Conservation (phyloP, 768 basidiomycete species). For the Pleurotus eryngii region DNA sequence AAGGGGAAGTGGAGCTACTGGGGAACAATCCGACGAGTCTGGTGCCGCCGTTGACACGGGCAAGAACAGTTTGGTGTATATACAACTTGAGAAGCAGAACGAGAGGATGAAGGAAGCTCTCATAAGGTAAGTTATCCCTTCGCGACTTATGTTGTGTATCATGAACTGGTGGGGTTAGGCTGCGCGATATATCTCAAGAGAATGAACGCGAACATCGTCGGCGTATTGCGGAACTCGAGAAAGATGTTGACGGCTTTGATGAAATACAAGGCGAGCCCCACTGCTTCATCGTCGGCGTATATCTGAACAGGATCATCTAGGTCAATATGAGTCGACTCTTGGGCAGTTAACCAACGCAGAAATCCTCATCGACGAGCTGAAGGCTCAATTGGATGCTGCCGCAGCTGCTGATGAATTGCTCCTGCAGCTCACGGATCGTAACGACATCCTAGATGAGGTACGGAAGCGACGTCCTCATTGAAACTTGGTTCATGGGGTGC, state of each 20-base stretch:
- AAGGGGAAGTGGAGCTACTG: constrained; percentile 48
- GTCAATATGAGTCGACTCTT: constrained; percentile 74
- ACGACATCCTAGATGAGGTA: constrained; percentile 88
- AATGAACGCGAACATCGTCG: constrained; percentile 81
- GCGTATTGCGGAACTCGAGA: constrained; percentile 85
- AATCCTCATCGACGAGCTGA: constrained; percentile 88
- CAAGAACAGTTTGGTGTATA: constrained; percentile 63
- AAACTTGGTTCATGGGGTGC: background rate
- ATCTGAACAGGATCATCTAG: constrained; percentile 32
- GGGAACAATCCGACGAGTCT: constrained; percentile 18
- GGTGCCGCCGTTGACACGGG: constrained; percentile 25
- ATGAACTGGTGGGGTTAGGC: constrained; percentile 35
- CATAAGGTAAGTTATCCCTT: constrained; percentile 50
- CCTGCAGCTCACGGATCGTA: constrained; percentile 91
- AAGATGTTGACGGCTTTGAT: constrained; percentile 73
- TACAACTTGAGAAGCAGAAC: constrained; percentile 96
- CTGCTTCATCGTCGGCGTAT: background rate
- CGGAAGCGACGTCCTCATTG: constrained; percentile 4
- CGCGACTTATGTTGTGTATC: background rate
- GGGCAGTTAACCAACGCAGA: constrained; percentile 88
- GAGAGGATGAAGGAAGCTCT: constrained; percentile 94
- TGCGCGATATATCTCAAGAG: constrained; percentile 87
- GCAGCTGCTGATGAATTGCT: constrained; percentile 95
- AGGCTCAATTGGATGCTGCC: constrained; percentile 91
- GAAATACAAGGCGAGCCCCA: constrained; percentile 67